Conservation (phyloP, 2,329 filamentous ascomycete genomes). For the Biscogniauxia sp. region DNA sequence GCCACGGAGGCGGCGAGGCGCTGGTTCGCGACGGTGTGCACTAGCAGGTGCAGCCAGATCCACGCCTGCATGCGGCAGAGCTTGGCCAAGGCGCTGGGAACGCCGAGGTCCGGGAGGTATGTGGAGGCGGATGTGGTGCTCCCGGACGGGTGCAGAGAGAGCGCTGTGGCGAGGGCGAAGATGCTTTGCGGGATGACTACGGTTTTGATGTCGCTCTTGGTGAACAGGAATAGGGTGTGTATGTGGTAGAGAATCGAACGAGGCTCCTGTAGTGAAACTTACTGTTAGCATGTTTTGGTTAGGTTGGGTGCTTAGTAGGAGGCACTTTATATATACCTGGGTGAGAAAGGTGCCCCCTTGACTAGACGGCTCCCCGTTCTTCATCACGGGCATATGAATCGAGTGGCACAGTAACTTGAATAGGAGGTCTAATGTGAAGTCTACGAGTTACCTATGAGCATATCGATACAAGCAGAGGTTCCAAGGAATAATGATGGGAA, state of each 20-base stretch:
- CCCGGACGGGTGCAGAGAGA: neutral
- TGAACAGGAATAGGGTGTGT: conserved; percentile 20
- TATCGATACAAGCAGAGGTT: too few species aligned
- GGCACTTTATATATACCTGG: neutral
- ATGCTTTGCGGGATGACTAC: conserved; percentile 27
- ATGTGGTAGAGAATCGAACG: conserved; percentile 2
- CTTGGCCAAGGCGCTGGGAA: neutral
- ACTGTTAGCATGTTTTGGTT: neutral
- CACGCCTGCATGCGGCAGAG: neutral
- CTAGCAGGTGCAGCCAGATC: conserved; percentile 29
- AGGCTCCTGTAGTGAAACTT: neutral
- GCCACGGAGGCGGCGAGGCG: conserved; percentile 20
- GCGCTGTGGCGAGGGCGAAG: conserved; percentile 18
- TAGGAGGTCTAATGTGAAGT: too few species aligned
- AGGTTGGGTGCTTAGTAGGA: neutral
- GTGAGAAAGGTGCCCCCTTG: neutral
- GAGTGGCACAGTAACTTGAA: too few species aligned
- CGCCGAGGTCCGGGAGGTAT: neutral
- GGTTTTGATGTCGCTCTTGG: conserved; percentile 31
- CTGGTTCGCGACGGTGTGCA: conserved; percentile 31
- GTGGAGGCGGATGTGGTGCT: too few species aligned
- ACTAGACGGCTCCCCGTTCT: neutral
- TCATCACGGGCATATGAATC: too few species aligned
- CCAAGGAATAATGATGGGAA: too few species aligned
- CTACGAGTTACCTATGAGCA: too few species aligned